Evolutionary conservation across 2,329 filamentous ascomycete genomes (phyloP).

Genomic region (Arachnomyces sp.): DNA sequence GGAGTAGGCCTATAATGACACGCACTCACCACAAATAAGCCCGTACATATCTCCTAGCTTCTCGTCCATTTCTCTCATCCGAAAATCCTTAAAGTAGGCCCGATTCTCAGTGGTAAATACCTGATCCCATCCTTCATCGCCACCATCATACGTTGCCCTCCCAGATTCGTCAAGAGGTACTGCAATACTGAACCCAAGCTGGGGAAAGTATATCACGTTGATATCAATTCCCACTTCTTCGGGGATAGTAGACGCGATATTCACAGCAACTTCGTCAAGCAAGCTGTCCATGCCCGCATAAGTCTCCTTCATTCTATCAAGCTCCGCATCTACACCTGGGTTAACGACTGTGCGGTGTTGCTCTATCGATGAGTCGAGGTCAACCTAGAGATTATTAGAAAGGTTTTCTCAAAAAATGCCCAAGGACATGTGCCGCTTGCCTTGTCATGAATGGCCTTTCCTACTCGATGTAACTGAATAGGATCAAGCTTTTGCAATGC

Average conservation of each 20-base stretch:
- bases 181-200: constrained; percentile 80
- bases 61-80: constrained; percentile 72
- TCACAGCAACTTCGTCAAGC: constrained; percentile 57
- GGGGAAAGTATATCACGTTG: constrained; percentile 84
- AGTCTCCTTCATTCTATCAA: constrained; percentile 68
- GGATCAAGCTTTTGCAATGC: constrained; percentile 54
- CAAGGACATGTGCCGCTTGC: constrained; percentile 23
- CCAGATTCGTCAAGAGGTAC: constrained; percentile 57
- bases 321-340: constrained; percentile 59
- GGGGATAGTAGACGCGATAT: constrained; percentile 57
- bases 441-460: constrained; percentile 61
- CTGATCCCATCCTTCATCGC: constrained; percentile 62
- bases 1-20: background rate
- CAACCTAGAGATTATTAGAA: constrained; percentile 47
- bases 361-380: constrained; percentile 68
- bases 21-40: constrained; percentile 63
- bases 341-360: constrained; percentile 65
- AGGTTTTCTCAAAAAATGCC: background rate
- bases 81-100: constrained; percentile 77
- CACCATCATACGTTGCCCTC: constrained; percentile 55
- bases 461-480: constrained; percentile 54
- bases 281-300: constrained; percentile 72
- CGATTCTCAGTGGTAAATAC: constrained; percentile 64
- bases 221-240: constrained; percentile 45
- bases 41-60: constrained; percentile 79